phyloP scores from a whole-genome alignment of 2,329 filamentous ascomycete species.

The Mariannaea elegans region DNA sequence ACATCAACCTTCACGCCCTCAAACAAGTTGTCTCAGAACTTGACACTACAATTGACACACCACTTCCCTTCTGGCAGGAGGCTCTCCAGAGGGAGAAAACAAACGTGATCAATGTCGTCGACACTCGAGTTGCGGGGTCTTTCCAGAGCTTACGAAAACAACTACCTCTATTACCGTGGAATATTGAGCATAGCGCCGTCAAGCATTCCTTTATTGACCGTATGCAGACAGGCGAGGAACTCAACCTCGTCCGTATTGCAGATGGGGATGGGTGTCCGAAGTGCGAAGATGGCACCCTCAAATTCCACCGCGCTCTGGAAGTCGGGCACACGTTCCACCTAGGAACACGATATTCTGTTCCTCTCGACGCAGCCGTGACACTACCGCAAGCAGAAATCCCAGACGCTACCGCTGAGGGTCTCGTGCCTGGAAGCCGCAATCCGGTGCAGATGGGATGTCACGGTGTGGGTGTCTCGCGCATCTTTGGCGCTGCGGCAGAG shows the following conservation, averaged over 20 bases:
- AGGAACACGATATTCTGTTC: conserved; percentile 84
- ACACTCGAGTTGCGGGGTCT: conserved; percentile 40
- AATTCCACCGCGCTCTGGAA: conserved; percentile 80
- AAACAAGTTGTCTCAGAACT: conserved; percentile 73
- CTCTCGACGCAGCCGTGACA: conserved; percentile 72
- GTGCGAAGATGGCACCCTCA: conserved; percentile 71
- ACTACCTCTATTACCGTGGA: conserved; percentile 38
- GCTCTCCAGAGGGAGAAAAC: conserved; percentile 38
- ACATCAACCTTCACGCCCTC: conserved; percentile 65
- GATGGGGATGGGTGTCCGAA: conserved; percentile 77
- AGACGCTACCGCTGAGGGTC: conserved; percentile 16
- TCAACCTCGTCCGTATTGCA: conserved; percentile 72
- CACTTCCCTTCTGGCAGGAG: conserved; percentile 61
- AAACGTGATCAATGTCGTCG: conserved; percentile 50
- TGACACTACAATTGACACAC: conserved; percentile 74
- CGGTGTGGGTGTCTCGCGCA: conserved; percentile 90
- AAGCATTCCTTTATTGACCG: conserved; percentile 38
- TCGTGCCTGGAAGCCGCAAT: conserved; percentile 45
- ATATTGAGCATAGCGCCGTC: conserved; percentile 22
- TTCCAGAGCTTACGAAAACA: conserved; percentile 37
- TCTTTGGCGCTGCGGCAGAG: conserved; percentile 87
- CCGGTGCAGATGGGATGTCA: conserved; percentile 95
- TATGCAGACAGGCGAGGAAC: conserved; percentile 46
- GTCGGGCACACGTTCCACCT: conserved; percentile 96
- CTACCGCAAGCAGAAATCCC: conserved; percentile 38